Percentiles rank a stretch among this genome's conserved stretches.
Evolutionary conservation across 306 rosid species (phyloP).

Genomic region (Senna siamea): DNA sequence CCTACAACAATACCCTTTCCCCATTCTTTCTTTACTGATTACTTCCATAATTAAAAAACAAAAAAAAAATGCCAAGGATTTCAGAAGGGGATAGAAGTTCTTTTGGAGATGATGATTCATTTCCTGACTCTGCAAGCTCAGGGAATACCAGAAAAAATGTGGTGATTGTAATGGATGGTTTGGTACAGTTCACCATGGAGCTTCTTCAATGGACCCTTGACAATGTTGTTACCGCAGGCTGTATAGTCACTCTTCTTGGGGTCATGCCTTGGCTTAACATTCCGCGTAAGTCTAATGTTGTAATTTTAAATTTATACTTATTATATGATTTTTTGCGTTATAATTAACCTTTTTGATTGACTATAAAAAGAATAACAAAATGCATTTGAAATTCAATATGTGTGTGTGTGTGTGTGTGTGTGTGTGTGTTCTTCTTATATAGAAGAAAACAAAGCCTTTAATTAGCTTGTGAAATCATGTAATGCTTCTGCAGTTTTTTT

Average conservation of each 20-base stretch:
- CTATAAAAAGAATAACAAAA: too few relatives aligned
- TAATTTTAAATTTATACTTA: too few relatives aligned
- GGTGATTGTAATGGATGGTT: constrained; percentile 66
- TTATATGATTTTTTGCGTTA: too few relatives aligned
- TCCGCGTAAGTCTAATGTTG: constrained; percentile 41
- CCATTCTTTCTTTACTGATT: background rate
- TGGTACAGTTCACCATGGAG: constrained; percentile 56
- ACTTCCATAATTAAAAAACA: too few relatives aligned
- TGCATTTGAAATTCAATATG: too few relatives aligned
- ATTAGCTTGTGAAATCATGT: background rate
- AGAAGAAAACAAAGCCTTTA: background rate
- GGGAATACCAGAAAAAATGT: constrained; percentile 36
- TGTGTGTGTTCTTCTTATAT: too few relatives aligned
- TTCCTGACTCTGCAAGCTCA: constrained; percentile 29
- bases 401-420: too few relatives aligned
- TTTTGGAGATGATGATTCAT: constrained; percentile 20
- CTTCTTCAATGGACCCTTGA: constrained; percentile 57
- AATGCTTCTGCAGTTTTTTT: constrained; percentile 46
- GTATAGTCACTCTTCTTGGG: constrained; percentile 58
- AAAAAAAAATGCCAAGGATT: constrained; percentile 15
- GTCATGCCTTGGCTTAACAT: constrained; percentile 71
- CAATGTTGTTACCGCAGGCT: constrained; percentile 47
- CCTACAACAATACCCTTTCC: constrained; percentile 26
- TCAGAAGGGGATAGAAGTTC: background rate
- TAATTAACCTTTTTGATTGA: too few relatives aligned